These are phyloP conservation scores for Phytopythium litorale DNA, from an alignment of 352 stramenopile genomes.

Conservation along the genomic window DNA sequence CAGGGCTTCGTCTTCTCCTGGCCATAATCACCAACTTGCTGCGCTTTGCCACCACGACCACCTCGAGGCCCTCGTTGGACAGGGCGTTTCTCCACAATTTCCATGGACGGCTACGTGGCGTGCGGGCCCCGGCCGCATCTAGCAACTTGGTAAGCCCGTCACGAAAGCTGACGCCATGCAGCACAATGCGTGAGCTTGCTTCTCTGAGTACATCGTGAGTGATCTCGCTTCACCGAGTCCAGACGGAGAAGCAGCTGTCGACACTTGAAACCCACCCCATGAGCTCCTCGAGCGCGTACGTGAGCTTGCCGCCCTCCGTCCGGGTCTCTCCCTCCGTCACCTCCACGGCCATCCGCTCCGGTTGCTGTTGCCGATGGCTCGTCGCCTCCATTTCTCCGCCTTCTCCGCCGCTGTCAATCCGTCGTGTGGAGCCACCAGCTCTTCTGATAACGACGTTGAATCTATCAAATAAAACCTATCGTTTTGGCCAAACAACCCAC, in stretches of 20 bases:
- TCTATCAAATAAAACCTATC: neutral
- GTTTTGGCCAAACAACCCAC: neutral
- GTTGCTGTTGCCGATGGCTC: too few species aligned
- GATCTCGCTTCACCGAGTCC: too few species aligned
- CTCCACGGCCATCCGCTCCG: too few species aligned
- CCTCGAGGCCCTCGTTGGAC: slow-evolving; percentile 17
- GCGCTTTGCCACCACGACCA: too few species aligned
- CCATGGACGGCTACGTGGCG: slow-evolving; percentile 64
- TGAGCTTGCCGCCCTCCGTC: slow-evolving; percentile 30
- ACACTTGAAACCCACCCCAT: slow-evolving; percentile 29
- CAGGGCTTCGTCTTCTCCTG: too few species aligned
- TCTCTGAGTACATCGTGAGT: slow-evolving; percentile 10
- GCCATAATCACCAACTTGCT: too few species aligned
- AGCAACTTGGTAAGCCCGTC: slow-evolving; percentile 33
- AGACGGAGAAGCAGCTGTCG: too few species aligned
- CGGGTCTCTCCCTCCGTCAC: too few species aligned
- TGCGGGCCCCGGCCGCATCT: slow-evolving; percentile 24
- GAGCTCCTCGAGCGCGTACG: slow-evolving; percentile 51
- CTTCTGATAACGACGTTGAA: neutral
- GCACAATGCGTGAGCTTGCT: slow-evolving; percentile 13
- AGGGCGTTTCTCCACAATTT: slow-evolving; percentile 56
- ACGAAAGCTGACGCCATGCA: too few species aligned
- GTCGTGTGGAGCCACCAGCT: too few species aligned
- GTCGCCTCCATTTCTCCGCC: too few species aligned
- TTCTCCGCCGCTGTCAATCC: too few species aligned